Evolutionary conservation across 345 rosid genomes (phyloP).

Genomic region (Salix dunnii): DNA sequence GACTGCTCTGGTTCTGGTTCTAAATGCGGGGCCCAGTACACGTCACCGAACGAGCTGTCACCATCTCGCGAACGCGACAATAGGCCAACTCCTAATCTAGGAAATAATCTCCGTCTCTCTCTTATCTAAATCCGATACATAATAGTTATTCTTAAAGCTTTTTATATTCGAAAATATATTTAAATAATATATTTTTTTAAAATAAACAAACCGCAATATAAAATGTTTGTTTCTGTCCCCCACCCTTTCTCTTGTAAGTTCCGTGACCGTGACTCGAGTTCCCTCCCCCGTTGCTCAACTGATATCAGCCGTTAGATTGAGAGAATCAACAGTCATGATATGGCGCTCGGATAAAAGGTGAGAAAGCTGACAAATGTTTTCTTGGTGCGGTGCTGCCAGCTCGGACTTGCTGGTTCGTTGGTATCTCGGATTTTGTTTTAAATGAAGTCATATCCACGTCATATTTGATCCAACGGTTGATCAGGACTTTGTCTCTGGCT

Average conservation of each 20-base stretch:
- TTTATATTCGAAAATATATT: too few species aligned
- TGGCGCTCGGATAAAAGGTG: constrained; percentile 27
- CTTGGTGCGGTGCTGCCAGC: constrained; percentile 69
- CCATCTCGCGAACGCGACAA: constrained; percentile 47
- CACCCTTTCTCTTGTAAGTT: constrained; percentile 66
- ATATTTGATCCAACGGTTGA: constrained; percentile 47
- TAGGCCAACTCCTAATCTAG: constrained; percentile 31
- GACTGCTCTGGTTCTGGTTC: neutral
- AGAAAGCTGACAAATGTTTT: constrained; percentile 9
- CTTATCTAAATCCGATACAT: constrained; percentile 5
- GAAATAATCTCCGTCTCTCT: constrained; percentile 32
- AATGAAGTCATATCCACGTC: constrained; percentile 58
- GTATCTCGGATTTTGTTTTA: constrained; percentile 19
- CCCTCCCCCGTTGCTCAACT: constrained; percentile 11
- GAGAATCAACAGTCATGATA: constrained; percentile 27
- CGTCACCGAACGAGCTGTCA: constrained; percentile 49
- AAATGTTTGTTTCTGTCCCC: constrained; percentile 31
- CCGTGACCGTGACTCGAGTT: constrained; percentile 65
- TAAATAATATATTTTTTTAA: too few species aligned
- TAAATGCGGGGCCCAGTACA: constrained; percentile 36
- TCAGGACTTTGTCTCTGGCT: neutral
- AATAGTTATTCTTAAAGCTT: too few species aligned
- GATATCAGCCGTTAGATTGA: constrained; percentile 31
- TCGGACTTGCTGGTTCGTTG: constrained; percentile 36
- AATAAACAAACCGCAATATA: too few species aligned